These are phyloP conservation scores for Arthrinium puccinioides DNA, from an alignment of 2,329 filamentous ascomycete genomes.

Conservation along the genomic window DNA sequence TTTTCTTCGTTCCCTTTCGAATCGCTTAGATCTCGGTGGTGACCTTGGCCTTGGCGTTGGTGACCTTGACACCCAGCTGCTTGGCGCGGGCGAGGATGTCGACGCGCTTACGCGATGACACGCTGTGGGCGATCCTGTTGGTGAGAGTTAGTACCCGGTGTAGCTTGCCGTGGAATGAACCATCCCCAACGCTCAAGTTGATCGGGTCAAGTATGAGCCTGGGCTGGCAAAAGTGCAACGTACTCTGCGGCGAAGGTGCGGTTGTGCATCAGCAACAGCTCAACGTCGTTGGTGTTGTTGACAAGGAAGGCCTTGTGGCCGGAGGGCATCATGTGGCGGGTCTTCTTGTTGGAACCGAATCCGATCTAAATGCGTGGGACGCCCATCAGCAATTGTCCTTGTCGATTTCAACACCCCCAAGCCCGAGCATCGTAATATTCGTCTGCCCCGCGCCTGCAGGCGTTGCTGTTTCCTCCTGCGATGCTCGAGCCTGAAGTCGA, in stretches of 20 bases:
- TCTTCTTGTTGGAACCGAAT: conserved; percentile 99
- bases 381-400: conserved; percentile 3
- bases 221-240: conserved; percentile 29
- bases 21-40: conserved; percentile 75
- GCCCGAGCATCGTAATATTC: no score
- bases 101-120: conserved; percentile 97
- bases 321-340: conserved; percentile 95
- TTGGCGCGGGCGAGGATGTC: conserved; percentile 97
- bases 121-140: conserved; percentile 92
- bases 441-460: no score
- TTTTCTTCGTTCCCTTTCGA: no score
- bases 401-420: no score
- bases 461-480: no score
- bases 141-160: conserved; percentile 33
- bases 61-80: conserved; percentile 99
- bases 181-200: not conserved
- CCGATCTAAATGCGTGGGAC: conserved; percentile 68
- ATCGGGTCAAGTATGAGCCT: not conserved
- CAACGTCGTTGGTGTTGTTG: conserved; percentile 91
- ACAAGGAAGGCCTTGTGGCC: conserved; percentile 99
- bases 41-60: conserved; percentile 98
- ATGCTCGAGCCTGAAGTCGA: not conserved
- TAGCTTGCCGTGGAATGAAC: conserved; percentile 4
- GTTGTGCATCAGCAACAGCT: conserved; percentile 99
- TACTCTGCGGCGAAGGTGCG: conserved; percentile 98